Evolutionary conservation across 208 protist species (phyloP), one percentile per base, ranked within the genome.

Genomic region (Trypanosoma melophagium): DNA sequence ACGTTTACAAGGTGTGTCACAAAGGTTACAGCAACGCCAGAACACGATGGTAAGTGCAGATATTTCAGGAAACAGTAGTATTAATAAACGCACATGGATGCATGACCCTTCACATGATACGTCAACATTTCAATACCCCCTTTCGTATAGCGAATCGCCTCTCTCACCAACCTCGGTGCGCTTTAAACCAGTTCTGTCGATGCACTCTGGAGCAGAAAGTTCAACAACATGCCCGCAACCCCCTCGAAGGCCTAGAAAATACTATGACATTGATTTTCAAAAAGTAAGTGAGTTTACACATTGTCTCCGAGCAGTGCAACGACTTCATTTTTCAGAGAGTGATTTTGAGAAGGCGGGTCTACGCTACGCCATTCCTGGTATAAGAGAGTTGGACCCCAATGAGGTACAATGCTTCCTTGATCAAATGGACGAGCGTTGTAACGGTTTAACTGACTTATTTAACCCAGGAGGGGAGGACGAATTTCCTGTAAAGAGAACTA

Each of bases 291-390:
- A 76, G 28, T 90, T 86, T 51, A 66, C 76, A 7, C 68, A 66
- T 42, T 82, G 77, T 49, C 59, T 90, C 0, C 66, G 63, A 56
- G 63, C 42, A 38, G 53, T 86, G 14, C 54, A 69, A 19, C 65
- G 58, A 21, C 22, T 71, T 13, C 47, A 66, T 25, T 74, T 84
- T 66, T 81, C 69, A 13, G 77, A 83, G 14, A 67, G 62, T 16
- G 84, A 86, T 57, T 83, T 90, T 63, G 72, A 86, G 44, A 70
- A 58, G 13, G 41, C 81, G 58, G 69, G 66, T 14, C 62, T 90
- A 40, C 71, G 64, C 4, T 90, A 84, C 66, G 76, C 77, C 47
- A 74, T 90, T 13, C 84, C 84, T 50, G 84, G 84, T 14, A 74
- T 90, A 35, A 67, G 73, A 21, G 69, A 75, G 31, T 44, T 75